Evolutionary conservation across 148 eudicot genomes (phyloP).

Genomic region (Oxyria digyna): DNA sequence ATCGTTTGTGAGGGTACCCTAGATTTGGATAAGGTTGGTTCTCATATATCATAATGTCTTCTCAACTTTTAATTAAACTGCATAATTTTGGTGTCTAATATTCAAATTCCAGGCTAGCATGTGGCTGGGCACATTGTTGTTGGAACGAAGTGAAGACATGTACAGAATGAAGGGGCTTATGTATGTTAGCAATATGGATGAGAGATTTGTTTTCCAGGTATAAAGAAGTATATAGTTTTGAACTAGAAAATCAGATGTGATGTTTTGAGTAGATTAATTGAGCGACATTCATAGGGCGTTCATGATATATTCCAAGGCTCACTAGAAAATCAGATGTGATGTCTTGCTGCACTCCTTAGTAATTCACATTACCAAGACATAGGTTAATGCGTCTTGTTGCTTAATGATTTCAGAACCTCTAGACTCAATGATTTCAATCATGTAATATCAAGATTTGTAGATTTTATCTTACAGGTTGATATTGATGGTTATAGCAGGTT

Average conservation of each 20-base stretch:
- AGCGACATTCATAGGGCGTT: slow-evolving; percentile 51
- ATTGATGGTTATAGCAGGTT: too few species aligned
- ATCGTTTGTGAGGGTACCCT: slow-evolving; percentile 96
- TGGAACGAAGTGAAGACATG: slow-evolving; percentile 87
- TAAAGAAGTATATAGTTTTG: too few species aligned
- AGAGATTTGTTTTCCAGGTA: slow-evolving; percentile 99
- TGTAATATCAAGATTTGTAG: too few species aligned
- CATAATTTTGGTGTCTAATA: background rate
- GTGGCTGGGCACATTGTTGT: slow-evolving; percentile 76
- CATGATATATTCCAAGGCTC: slow-evolving; percentile 99
- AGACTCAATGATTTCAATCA: too few species aligned
- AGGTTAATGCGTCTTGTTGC: too few species aligned
- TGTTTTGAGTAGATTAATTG: background rate
- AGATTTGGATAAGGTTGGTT: slow-evolving; percentile 86
- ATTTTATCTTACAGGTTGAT: too few species aligned
- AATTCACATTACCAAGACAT: too few species aligned
- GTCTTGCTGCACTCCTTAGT: too few species aligned
- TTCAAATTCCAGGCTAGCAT: slow-evolving; percentile 63
- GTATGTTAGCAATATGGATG: slow-evolving; percentile 75
- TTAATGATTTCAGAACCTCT: too few species aligned
- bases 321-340: too few species aligned
- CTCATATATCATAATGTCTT: background rate
- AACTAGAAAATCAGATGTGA: background rate
- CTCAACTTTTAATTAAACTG: too few species aligned
- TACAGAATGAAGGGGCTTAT: slow-evolving; percentile 97